A percentile compares a stretch with the other conserved stretches of the same genome.
Evolutionary conservation across 306 rosid genomes (phyloP).

Genomic region (Castanea sativa): DNA sequence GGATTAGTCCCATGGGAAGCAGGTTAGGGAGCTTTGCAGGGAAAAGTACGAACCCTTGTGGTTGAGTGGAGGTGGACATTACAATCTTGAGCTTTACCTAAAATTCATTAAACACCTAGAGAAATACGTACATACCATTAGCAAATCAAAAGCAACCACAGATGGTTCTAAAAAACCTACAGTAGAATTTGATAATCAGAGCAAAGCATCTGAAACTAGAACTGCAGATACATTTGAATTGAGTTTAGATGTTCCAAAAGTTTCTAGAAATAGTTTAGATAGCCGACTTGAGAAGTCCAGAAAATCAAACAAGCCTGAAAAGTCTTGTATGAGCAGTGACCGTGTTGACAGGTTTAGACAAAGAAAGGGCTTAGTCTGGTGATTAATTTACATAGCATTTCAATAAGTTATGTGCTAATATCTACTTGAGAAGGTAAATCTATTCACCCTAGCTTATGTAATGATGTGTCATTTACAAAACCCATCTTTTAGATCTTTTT

Average conservation of each 20-base stretch:
- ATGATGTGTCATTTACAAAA: slow-evolving; percentile 23
- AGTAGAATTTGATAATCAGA: slow-evolving; percentile 43
- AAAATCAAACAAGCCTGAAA: slow-evolving; percentile 68
- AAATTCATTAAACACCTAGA: slow-evolving; percentile 88
- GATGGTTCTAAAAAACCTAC: slow-evolving; percentile 45
- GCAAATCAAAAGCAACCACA: slow-evolving; percentile 65
- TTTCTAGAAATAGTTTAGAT: slow-evolving; percentile 93
- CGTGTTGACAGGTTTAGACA: slow-evolving; percentile 83
- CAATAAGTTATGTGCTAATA: slow-evolving; percentile 44
- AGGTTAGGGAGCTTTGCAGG: slow-evolving; percentile 82
- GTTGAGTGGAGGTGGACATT: slow-evolving; percentile 90
- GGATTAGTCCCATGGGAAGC: slow-evolving; percentile 83
- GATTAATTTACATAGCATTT: slow-evolving; percentile 39
- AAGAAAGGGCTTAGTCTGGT: slow-evolving; percentile 78
- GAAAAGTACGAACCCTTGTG: slow-evolving; percentile 82
- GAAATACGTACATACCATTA: slow-evolving; percentile 84
- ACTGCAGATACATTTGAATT: slow-evolving; percentile 48
- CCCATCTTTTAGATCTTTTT: no score
- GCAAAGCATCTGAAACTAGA: slow-evolving; percentile 54
- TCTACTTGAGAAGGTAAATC: slow-evolving; percentile 31
- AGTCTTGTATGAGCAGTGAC: slow-evolving; percentile 95
- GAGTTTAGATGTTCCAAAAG: slow-evolving; percentile 62
- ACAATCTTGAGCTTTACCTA: slow-evolving; percentile 90
- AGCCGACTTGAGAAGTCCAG: slow-evolving; percentile 87
- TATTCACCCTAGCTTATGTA: slow-evolving; percentile 20